Base-by-base conservation (phyloP, 768 basidiomycete species). In the Leccinellum albellum region DNA sequence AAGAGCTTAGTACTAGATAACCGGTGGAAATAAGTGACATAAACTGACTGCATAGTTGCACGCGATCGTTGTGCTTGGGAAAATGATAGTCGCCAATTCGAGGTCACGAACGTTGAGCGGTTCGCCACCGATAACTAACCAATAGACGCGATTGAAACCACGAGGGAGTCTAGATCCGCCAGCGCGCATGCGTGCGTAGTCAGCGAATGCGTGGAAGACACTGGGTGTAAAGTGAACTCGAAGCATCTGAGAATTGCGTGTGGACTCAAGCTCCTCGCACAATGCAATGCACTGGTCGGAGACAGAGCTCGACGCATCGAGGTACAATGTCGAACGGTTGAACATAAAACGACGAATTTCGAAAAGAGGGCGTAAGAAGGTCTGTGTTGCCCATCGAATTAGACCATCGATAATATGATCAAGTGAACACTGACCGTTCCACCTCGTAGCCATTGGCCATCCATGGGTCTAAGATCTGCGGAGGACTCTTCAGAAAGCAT, bases 301-400 rank as follows among this genome's bases (percentile, higher is more conserved):
- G 29, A 61, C 60, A 7, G 60, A 61, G 7, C 15, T 9, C 13
- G 60, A 61, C 1, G 50, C 44, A 37, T 61, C 60, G 13, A 61
- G 40, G 32, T 61, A 57, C 15, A 62, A 49, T 12, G 60, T 62
- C 29, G 60, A 52, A 13, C 47, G 50, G 33, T 62, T 62, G 59
- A 61, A 62, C 60, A 61, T 61, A 51, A 61, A 62, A 31, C 60
- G 60, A 21, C 60, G 60, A 32, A 61, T 62, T 20, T 61, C 60
- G 33, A 61, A 61, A 44, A 62, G 60, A 24, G 60, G 60, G 28
- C 60, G 54, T 40, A 61, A 52, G 6, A 61, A 61, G 8, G 60
- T 62, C 60, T 61, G 21, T 35, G 33, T 51, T 32, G 14, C 28
- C 23, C 4, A 15, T 6, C 15, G 14, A 47, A n/a, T 61, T 32